Conservation (phyloP, 2,329 filamentous ascomycete species). For the Calonectria pauciramosa region DNA sequence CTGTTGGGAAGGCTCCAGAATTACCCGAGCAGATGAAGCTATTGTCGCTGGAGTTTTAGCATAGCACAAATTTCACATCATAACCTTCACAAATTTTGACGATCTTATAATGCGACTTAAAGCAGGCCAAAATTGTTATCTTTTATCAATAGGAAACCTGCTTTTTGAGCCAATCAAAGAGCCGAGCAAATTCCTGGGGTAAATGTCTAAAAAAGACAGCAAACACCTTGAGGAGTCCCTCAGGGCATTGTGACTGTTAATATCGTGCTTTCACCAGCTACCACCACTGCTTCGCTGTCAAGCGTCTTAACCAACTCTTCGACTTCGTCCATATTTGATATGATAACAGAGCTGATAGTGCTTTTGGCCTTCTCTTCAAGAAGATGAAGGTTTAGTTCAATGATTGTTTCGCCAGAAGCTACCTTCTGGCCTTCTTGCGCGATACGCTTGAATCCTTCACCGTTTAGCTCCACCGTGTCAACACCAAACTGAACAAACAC, state of each 20-base stretch:
- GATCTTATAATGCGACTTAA: neutral
- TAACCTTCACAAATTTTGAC: neutral
- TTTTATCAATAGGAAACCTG: neutral
- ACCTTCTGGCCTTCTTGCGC: no score
- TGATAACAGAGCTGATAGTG: no score
- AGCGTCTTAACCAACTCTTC: no score
- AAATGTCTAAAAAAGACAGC: neutral
- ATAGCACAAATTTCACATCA: neutral
- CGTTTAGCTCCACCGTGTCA: no score
- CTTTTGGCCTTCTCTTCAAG: no score
- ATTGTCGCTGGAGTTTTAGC: neutral
- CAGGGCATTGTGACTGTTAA: neutral
- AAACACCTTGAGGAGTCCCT: neutral
- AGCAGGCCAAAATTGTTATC: neutral
- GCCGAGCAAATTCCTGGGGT: neutral
- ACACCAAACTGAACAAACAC: no score
- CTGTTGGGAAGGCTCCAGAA: neutral
- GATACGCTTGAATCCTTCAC: no score
- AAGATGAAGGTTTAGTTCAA: no score
- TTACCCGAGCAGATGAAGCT: neutral
- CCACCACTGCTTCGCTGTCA: no score
- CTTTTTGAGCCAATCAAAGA: neutral
- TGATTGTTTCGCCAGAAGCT: no score
- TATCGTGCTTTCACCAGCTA: no score
- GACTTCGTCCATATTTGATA: no score